Percentiles rank a stretch among this genome's conserved stretches.
Evolutionary conservation across 139 green algal genomes (phyloP).

Genomic region (Micromonas pusilla): DNA sequence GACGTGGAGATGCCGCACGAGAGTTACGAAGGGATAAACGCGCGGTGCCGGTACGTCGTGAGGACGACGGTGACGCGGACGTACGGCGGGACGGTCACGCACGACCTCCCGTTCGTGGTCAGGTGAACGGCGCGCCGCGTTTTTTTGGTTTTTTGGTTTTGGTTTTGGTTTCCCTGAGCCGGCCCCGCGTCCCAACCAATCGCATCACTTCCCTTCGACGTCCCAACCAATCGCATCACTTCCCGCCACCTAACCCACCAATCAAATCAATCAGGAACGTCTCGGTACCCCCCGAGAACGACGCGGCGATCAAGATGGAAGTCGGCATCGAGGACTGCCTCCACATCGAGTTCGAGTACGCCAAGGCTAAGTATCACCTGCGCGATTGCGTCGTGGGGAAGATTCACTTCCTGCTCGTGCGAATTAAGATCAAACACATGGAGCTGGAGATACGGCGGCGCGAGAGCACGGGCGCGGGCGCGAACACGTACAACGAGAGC

Average conservation of each 20-base stretch:
- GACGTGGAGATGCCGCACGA: constrained; percentile 96
- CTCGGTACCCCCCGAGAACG: constrained; percentile 37
- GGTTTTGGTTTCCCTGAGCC: too few species aligned
- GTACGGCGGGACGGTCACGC: constrained; percentile 64
- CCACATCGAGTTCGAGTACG: constrained; percentile 99
- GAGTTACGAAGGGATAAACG: constrained; percentile 77
- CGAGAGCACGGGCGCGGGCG: constrained; percentile 73
- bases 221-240: too few species aligned
- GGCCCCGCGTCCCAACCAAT: too few species aligned
- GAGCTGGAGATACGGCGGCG: constrained; percentile 93
- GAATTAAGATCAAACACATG: constrained; percentile 99
- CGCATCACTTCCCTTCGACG: too few species aligned
- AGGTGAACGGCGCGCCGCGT: too few species aligned
- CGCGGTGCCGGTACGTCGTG: constrained; percentile 67
- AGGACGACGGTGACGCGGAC: constrained; percentile 69
- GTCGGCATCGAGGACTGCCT: constrained; percentile 99
- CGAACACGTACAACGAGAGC: constrained; percentile 66
- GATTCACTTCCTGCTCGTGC: constrained; percentile 97
- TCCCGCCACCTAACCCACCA: too few species aligned
- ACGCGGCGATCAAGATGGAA: constrained; percentile 78
- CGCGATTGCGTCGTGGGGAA: constrained; percentile 85
- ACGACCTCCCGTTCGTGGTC: constrained; percentile 86
- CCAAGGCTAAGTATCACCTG: constrained; percentile 54
- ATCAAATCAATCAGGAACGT: too few species aligned
- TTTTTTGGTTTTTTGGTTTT: too few species aligned